Conservation (phyloP, 768 basidiomycete species). For the Suillus variegatus region DNA sequence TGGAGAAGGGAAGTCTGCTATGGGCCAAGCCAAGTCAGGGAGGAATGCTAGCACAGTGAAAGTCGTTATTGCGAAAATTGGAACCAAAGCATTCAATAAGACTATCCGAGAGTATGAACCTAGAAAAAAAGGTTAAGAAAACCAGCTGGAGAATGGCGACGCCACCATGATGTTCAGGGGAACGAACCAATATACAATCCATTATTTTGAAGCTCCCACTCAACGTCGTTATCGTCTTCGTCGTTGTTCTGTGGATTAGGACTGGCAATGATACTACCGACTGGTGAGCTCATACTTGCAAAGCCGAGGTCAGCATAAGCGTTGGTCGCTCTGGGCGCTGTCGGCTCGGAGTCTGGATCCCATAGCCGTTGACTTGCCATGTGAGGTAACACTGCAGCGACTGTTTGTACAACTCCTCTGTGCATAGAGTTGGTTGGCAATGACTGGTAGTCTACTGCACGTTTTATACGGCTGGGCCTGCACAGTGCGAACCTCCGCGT, state of each 20-base stretch:
- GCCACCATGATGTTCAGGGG: not conserved
- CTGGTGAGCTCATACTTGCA: slow-evolving; percentile 33
- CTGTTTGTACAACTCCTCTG: slow-evolving; percentile 32
- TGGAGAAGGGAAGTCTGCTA: slow-evolving; percentile 34
- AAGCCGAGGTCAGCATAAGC: slow-evolving; percentile 22
- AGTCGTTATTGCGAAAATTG: slow-evolving; percentile 49
- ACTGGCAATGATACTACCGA: slow-evolving; percentile 32
- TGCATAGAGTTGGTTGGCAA: slow-evolving; percentile 23
- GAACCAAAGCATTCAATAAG: slow-evolving; percentile 60
- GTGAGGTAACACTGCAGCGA: slow-evolving; percentile 28
- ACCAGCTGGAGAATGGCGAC: too few relatives aligned
- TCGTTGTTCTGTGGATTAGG: slow-evolving; percentile 42
- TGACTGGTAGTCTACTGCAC: not conserved
- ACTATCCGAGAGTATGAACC: slow-evolving; percentile 64
- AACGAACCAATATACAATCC: slow-evolving; percentile 51
- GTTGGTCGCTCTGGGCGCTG: not conserved
- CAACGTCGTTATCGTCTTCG: slow-evolving; percentile 45
- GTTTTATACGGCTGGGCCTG: not conserved
- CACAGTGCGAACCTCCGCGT: not conserved
- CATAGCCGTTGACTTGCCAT: slow-evolving; percentile 16
- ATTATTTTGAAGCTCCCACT: slow-evolving; percentile 47
- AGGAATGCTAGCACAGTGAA: slow-evolving; percentile 53
- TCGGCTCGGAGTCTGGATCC: slow-evolving; percentile 18
- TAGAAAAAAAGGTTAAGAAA: slow-evolving; percentile 23
- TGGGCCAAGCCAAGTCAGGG: slow-evolving; percentile 51